Conservation (phyloP, 306 rosid species). For the Begonia fuchsioides region DNA sequence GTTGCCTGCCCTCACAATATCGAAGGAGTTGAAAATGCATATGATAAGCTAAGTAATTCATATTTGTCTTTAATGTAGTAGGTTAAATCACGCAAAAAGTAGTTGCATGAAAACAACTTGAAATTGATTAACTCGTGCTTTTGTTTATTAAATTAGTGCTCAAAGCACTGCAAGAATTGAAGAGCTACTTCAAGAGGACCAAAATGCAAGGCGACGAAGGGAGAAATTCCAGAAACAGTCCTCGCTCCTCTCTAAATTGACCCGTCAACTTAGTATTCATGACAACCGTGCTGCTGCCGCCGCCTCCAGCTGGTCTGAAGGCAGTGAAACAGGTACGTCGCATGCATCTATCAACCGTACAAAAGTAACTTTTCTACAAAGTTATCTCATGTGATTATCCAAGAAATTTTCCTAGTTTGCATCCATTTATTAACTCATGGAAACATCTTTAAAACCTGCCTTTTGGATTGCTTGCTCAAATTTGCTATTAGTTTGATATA, state of each 20-base stretch:
- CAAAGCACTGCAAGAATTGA: slow-evolving; percentile 84
- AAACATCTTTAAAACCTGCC: too few relatives aligned
- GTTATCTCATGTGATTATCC: too few relatives aligned
- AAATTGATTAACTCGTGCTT: too few relatives aligned
- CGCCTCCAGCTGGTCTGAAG: slow-evolving; percentile 70
- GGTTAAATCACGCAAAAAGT: too few relatives aligned
- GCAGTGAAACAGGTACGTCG: slow-evolving; percentile 36
- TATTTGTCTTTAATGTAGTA: background rate
- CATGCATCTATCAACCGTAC: background rate
- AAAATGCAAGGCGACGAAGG: slow-evolving; percentile 72
- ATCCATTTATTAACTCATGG: too few relatives aligned
- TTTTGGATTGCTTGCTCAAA: too few relatives aligned
- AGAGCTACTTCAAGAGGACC: slow-evolving; percentile 86
- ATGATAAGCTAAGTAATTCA: background rate
- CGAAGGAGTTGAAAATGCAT: background rate
- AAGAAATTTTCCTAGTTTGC: too few relatives aligned
- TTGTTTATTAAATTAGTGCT: slow-evolving; percentile 27
- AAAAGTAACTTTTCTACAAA: too few relatives aligned
- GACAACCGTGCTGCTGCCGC: slow-evolving; percentile 78
- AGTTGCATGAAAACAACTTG: background rate
- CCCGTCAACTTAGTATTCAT: slow-evolving; percentile 83
- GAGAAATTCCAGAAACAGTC: slow-evolving; percentile 79
- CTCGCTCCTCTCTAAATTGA: slow-evolving; percentile 69
- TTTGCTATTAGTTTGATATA: too few relatives aligned
- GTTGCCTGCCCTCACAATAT: background rate